Conservation (phyloP, 2,329 filamentous ascomycete genomes). For the Lachnellula occidentalis region DNA sequence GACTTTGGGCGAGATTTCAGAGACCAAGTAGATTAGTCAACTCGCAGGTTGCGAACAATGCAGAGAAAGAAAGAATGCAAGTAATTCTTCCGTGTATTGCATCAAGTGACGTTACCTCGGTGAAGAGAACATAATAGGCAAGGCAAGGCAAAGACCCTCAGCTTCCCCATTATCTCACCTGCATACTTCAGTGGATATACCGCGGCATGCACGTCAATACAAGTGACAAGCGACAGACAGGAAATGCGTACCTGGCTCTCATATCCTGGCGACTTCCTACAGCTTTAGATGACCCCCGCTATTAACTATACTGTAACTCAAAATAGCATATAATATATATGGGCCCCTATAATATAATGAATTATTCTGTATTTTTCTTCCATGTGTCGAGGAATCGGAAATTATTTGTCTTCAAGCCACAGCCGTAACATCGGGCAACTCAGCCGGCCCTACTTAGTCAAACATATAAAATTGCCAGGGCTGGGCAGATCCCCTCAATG, state of each 20-base stretch:
- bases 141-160: neutral
- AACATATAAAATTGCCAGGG: too few relatives aligned
- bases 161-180: too few relatives aligned
- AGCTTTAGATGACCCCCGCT: too few relatives aligned
- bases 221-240: neutral
- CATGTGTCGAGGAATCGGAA: neutral
- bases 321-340: too few relatives aligned
- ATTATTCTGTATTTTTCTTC: too few relatives aligned
- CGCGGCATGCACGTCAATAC: neutral
- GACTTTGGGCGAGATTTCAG: constrained; percentile 22
- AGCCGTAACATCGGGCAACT: neutral
- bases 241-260: too few relatives aligned
- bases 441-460: neutral
- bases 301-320: too few relatives aligned
- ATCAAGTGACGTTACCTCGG: constrained; percentile 3
- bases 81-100: neutral
- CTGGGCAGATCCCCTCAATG: neutral
- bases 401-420: neutral
- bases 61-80: constrained; percentile 26
- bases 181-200: too few relatives aligned
- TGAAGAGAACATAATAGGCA: neutral
- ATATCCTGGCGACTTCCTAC: too few relatives aligned
- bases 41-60: constrained; percentile 28
- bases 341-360: too few relatives aligned
- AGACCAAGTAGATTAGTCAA: constrained; percentile 27